Evolutionary conservation across 169 alveolate species (phyloP), one percentile per base, ranked within the genome.

Genomic region (Besnoitia besnoiti): DNA sequence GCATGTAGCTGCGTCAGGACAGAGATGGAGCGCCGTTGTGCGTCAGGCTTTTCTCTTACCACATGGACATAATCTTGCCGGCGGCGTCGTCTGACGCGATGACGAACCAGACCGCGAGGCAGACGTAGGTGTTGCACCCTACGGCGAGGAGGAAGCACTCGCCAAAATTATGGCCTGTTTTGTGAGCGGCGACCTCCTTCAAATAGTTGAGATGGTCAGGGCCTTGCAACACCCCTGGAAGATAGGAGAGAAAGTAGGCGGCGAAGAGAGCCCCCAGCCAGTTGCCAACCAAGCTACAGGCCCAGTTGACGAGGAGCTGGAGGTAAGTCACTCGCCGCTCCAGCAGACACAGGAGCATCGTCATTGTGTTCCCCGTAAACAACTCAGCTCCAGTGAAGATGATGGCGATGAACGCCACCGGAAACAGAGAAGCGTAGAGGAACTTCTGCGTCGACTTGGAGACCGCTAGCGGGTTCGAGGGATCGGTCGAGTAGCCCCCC

Each of bases 81-180:
- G 93, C 93, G 24, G 89, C 93, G 42, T 90, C 93, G 59, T 90
- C 93, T 0, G 93, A 46, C 30, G 93, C 93, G 67, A 79, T 77
- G 73, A 90, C 93, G 61, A 77, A 77, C 93, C 93, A 90, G 49
- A 90, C 93, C 1, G 93, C 93, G 73, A 90, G 93, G 88, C 93
- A 90, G 33, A 90, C 93, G 62, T 55, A 79, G 35, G 93, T 61
- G 85, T 79, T 90, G 85, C 93, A 79, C 21, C 90, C 93, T 21
- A 90, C 90, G 46, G 90, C 93, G 33, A 59, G 42, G 59, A 76
- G 35, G 89, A 90, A 90, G 88, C 93, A 89, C 10, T 40, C 24
- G 40, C 39, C 50, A 39, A 89, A 89, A 39, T 76, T 35, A 35
- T 75, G 73, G 33, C 35, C 55, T 0, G 89, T 89, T 76, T 89